Evolutionary conservation across 139 green algal genomes (phyloP), one percentile per base, ranked within the genome.

Genomic region (Coelastrella sp.): DNA sequence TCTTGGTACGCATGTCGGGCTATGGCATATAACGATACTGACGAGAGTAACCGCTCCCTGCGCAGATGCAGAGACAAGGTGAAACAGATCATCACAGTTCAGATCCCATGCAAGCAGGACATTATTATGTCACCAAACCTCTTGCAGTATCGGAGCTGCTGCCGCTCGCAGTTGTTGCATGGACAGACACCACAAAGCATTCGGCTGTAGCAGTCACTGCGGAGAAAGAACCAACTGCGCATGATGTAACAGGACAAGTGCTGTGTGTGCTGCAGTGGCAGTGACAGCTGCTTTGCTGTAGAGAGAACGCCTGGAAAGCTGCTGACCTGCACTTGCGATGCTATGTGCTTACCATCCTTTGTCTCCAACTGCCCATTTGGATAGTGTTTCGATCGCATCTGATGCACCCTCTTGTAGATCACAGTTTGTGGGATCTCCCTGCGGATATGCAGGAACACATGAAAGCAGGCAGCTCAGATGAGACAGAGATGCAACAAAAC

Each of bases 21-120:
- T 77, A 91, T 91, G 20, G 66, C 87, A 71, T 87, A 87, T 32
- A 91, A 68, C 10, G 87, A 91, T 32, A 83, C 87, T 8, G 87
- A 87, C 0, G 78, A 87, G 56, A 91, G n/a, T 58, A 91, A 7
- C 7, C 87, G 87, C 61, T 91, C 87, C 87, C 87, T 87, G 87
- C 32, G 32, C 87, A 80, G 74, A 17, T 7, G 7, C n/a, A 47
- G 22, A 76, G 16, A 32, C 68, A 14, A 76, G 68, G n/a, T 7
- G 68, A 19, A 71, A 13, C 11, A 13, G 61, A 19, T 19, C 61
- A 71, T 71, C 10, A 13, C 11, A 19, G 11, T 13, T 71, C 61
- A 2, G 61, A 47, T 47, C 32, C 32, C 32, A 47, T 47, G 32
- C 32, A 47, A 47, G 32, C 32, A 47, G 61, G 61, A 71, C 61